Conservation (phyloP, 1,284 basidiomycete genomes). For the Heterobasidion irregulare region DNA sequence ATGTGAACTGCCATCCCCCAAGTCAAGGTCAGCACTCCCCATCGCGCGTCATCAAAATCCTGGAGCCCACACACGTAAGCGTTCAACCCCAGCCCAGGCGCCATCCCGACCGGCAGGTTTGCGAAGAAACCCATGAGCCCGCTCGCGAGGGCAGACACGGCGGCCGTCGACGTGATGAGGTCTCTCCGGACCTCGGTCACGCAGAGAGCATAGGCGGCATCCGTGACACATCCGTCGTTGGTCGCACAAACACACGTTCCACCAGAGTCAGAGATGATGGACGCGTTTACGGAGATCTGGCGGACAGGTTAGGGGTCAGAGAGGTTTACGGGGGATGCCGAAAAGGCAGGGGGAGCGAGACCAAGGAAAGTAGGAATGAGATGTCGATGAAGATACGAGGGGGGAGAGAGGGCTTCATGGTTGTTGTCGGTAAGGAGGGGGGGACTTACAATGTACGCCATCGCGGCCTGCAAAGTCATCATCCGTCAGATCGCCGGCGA, state of each 20-base stretch:
- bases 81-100: constrained; percentile 76
- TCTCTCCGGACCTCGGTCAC: constrained; percentile 62
- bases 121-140: constrained; percentile 80
- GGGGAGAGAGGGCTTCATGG: background rate
- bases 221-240: constrained; percentile 41
- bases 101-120: constrained; percentile 79
- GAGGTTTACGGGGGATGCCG: background rate
- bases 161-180: constrained; percentile 73
- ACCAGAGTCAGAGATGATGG: constrained; percentile 70
- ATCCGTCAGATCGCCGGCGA: background rate
- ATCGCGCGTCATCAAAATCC: background rate
- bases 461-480: constrained; percentile 37
- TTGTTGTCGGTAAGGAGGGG: background rate
- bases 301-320: too few species aligned
- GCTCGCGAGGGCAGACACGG: constrained; percentile 68
- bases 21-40: background rate
- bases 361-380: too few species aligned
- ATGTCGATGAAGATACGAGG: background rate
- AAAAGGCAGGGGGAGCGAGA: too few species aligned
- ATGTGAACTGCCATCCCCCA: constrained; percentile 58
- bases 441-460: constrained; percentile 55
- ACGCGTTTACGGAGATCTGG: constrained; percentile 79
- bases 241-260: constrained; percentile 74
- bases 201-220: constrained; percentile 59
- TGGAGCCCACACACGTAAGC: constrained; percentile 54